phyloP scores from a whole-genome alignment of 495 filamentous ascomycete genomes.

The Sabuloglossum arenarium region DNA sequence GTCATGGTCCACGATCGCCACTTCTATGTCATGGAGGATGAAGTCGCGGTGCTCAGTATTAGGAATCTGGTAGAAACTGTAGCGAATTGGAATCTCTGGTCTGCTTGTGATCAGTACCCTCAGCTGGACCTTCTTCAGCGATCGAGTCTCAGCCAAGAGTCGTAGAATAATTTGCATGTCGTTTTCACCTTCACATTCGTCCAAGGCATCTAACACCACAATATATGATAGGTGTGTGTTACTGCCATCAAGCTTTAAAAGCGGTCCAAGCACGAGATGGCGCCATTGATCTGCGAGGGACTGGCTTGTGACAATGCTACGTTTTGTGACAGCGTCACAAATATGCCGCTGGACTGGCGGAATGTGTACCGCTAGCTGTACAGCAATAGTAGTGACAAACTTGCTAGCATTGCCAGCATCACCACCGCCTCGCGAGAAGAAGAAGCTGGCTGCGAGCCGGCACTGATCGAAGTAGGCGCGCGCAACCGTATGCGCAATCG shows the following conservation, averaged over 20 bases:
- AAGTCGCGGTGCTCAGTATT: not conserved
- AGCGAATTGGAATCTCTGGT: constrained; percentile 3
- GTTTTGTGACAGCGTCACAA: constrained; percentile 5
- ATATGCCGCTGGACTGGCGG: constrained; percentile 1
- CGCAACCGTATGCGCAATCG: constrained; percentile 6
- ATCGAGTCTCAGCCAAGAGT: constrained; percentile 9
- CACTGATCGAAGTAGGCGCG: constrained; percentile 6
- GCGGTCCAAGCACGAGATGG: constrained; percentile 7
- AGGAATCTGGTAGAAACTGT: not conserved
- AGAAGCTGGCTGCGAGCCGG: constrained; percentile 1
- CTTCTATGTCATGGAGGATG: not conserved
- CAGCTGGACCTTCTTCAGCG: constrained; percentile 3
- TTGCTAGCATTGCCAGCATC: constrained; percentile 8
- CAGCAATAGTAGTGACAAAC: constrained; percentile 6
- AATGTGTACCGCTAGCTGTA: not conserved
- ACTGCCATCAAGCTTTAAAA: constrained; percentile 6
- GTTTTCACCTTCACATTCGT: constrained; percentile 11
- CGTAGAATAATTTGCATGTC: constrained; percentile 9
- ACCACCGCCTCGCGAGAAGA: constrained; percentile 6
- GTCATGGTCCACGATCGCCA: not conserved
- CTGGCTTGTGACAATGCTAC: constrained; percentile 1
- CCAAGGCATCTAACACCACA: constrained; percentile 10
- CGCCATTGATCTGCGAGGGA: constrained; percentile 8
- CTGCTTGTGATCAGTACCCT: constrained; percentile 10
- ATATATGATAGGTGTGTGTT: not conserved